Conservation (phyloP, 768 basidiomycete species). For the Candolleomyces aberdarensis region DNA sequence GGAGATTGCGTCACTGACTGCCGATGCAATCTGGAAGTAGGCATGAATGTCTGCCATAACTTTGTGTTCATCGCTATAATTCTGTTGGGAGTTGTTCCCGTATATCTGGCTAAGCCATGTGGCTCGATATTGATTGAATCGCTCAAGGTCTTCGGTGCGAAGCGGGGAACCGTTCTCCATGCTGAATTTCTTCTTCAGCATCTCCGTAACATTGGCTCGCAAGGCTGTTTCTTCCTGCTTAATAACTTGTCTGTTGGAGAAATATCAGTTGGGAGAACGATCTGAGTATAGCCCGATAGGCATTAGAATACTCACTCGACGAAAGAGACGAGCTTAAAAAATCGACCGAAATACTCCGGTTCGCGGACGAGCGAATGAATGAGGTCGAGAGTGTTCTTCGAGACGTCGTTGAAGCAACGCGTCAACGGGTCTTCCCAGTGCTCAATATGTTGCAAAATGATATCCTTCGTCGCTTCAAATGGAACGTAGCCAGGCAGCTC, state of each 20-base stretch:
- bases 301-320: conserved; percentile 5
- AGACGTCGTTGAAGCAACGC: conserved; percentile 9
- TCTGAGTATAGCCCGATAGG: too few relatives aligned
- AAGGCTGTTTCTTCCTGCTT: neutral
- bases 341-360: conserved; percentile 7
- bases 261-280: too few relatives aligned
- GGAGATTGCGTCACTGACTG: conserved; percentile 30
- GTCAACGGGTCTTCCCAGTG: conserved; percentile 10
- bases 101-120: conserved; percentile 19
- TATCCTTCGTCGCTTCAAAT: conserved; percentile 11
- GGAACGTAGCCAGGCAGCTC: conserved; percentile 12
- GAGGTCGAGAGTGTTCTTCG: neutral
- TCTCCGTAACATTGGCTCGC: neutral
- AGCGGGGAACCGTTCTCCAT: conserved; percentile 34
- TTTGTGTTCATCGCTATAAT: conserved; percentile 30
- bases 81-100: neutral
- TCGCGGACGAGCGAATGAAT: conserved; percentile 6
- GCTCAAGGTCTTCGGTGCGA: conserved; percentile 31
- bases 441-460: conserved; percentile 12
- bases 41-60: conserved; percentile 56
- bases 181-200: conserved; percentile 29
- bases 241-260: neutral
- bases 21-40: conserved; percentile 54
- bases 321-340: conserved; percentile 3
- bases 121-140: conserved; percentile 10